Evolutionary conservation across 768 basidiomycete genomes (phyloP).

Genomic region (Butyriboletus loyo): DNA sequence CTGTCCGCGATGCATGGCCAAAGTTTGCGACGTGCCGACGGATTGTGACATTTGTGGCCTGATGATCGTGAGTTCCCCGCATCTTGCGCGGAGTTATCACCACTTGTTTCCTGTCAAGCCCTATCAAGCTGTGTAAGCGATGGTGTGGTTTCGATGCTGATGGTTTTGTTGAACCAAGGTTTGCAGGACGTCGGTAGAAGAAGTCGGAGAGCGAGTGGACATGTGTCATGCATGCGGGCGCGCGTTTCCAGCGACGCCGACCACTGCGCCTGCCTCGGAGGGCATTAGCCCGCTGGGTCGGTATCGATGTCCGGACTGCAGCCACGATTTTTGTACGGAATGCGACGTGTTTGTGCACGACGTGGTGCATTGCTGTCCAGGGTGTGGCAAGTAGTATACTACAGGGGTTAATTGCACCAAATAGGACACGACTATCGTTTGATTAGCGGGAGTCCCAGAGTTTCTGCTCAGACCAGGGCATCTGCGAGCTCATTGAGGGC

Average conservation of each 20-base stretch:
- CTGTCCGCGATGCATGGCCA: conserved; percentile 89
- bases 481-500: conserved; percentile 59
- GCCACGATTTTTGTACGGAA: conserved; percentile 86
- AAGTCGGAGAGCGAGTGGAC: conserved; percentile 32
- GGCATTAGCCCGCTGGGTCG: conserved; percentile 83
- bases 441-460: no score
- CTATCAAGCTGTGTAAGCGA: conserved; percentile 75
- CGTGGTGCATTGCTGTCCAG: conserved; percentile 92
- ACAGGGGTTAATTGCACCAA: not conserved
- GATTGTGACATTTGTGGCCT: conserved; percentile 96
- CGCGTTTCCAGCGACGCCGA: conserved; percentile 52
- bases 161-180: not conserved
- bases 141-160: not conserved
- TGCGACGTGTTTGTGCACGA: conserved; percentile 98
- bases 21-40: conserved; percentile 97
- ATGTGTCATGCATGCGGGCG: conserved; percentile 80
- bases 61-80: conserved; percentile 97
- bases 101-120: conserved; percentile 93
- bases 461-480: conserved; percentile 34
- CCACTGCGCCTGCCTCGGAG: conserved; percentile 42
- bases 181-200: conserved; percentile 40
- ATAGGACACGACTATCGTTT: conserved; percentile 33
- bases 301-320: conserved; percentile 87
- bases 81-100: conserved; percentile 93
- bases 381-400: conserved; percentile 62